Base-by-base conservation (phyloP, 2,329 filamentous ascomycete genomes). In the Paracorniculantispora psalliotae region DNA sequence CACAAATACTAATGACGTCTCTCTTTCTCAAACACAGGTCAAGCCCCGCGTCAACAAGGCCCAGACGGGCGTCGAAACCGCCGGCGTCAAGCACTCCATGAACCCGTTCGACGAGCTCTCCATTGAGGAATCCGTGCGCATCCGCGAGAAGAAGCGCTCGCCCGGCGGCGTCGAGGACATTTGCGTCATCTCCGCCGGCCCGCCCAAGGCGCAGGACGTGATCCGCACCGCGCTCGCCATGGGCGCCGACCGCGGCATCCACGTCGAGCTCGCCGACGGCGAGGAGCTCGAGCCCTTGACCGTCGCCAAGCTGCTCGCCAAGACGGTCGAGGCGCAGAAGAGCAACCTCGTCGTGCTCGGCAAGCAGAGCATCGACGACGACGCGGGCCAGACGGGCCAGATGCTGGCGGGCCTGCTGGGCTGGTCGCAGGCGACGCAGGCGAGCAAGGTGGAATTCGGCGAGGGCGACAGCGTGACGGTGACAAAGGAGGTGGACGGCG, bases 41-140 rank as follows among this genome's bases (percentile, higher is more conserved):
- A 87, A 87, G 70, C 84, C 84, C 59, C 83, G 85, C 66, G 83
- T 88, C 73, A 88, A 88, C 79, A 87, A 86, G 73, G 77, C 84
- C 68, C 82, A 84, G 76, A 97, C 93, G 62, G 93, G 86, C 71
- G 89, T 99, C 76, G 93, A 97, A 77, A 96, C 90, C 58, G 82
- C 88, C 64, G 90, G 90, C 66, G 92, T 97, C 70, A 97, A 97
- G 78, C 93, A 97, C 83, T 92, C 88, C 73, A 93, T 99, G 85
- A 99, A 97, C 82, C 94, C 94, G 21, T 99, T 99, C 78, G 94
- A 99, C 81, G 94, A 99, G 76, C 90, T 99, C 70, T 96, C 92
- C 46, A 87, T 99, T 74, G 94, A 99, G 78, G 94, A 97, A 79
- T 91, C 92, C 54, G 90, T 97, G 54, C 91, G 91, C 43, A 89